These are phyloP conservation scores for Gonium pectorale DNA, from an alignment of 139 green algal genomes.

Conservation along the genomic window DNA sequence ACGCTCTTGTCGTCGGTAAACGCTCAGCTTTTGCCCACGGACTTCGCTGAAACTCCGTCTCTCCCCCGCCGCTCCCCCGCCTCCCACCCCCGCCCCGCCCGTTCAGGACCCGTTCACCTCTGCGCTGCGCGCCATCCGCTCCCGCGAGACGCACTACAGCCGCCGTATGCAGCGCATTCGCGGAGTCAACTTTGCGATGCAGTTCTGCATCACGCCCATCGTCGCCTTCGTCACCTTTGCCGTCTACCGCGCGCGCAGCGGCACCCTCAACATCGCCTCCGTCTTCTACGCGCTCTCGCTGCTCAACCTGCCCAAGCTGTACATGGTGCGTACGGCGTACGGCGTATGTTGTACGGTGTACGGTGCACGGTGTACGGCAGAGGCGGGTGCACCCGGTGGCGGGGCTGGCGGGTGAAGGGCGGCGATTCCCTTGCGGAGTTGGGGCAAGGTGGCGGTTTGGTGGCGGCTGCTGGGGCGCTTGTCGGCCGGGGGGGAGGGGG, in stretches of 20 bases:
- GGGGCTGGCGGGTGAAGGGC: too few species aligned
- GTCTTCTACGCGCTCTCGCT: slow-evolving; percentile 82
- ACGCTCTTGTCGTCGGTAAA: too few species aligned
- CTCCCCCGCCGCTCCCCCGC: background rate
- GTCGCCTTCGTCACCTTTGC: slow-evolving; percentile 81
- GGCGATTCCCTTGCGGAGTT: too few species aligned
- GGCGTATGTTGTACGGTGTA: too few species aligned
- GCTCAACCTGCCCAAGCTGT: slow-evolving; percentile 76
- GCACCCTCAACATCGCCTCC: slow-evolving; percentile 65
- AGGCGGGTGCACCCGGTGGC: too few species aligned
- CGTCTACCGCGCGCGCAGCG: slow-evolving; percentile 53
- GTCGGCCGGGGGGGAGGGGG: too few species aligned
- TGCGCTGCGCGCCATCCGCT: slow-evolving; percentile 30
- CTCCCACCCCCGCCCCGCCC: background rate
- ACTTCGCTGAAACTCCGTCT: too few species aligned
- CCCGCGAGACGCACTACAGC: slow-evolving; percentile 58
- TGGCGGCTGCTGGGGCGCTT: too few species aligned
- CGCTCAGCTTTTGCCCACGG: too few species aligned
- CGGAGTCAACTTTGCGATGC: slow-evolving; percentile 76
- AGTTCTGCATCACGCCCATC: slow-evolving; percentile 79
- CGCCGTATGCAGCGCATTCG: slow-evolving; percentile 74
- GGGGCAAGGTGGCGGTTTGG: too few species aligned
- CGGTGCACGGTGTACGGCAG: too few species aligned
- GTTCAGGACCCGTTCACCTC: slow-evolving; percentile 22
- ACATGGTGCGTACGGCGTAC: slow-evolving; percentile 48